Evolutionary conservation across 805 yeast genomes (phyloP).

Genomic region (Pachysolen tannophilus): DNA sequence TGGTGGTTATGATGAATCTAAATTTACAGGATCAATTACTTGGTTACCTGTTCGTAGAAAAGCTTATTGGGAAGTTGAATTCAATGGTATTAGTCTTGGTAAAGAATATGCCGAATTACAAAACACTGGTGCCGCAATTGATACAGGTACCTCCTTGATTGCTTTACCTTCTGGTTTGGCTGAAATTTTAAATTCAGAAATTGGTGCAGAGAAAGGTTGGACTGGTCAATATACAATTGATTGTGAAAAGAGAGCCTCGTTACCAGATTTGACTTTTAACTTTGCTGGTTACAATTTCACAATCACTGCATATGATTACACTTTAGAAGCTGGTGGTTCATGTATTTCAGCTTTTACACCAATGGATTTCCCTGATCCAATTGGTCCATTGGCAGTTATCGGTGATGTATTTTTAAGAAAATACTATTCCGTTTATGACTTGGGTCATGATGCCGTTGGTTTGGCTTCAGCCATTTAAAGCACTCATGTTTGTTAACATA

Average conservation of each 20-base stretch:
- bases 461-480: slow-evolving; percentile 66
- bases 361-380: slow-evolving; percentile 95
- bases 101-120: slow-evolving; percentile 80
- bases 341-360: slow-evolving; percentile 96
- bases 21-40: slow-evolving; percentile 75
- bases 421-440: slow-evolving; percentile 89
- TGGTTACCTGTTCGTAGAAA: slow-evolving; percentile 98
- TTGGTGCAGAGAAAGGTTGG: slow-evolving; percentile 97
- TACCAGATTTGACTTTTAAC: slow-evolving; percentile 90
- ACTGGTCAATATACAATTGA: slow-evolving; percentile 94
- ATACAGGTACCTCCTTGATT: slow-evolving; percentile 95
- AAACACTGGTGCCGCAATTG: slow-evolving; percentile 92
- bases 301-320: slow-evolving; percentile 83
- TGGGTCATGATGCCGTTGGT: slow-evolving; percentile 89
- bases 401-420: slow-evolving; percentile 97
- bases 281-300: slow-evolving; percentile 90
- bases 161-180: slow-evolving; percentile 94
- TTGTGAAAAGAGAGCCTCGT: slow-evolving; percentile 72
- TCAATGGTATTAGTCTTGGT: slow-evolving; percentile 87
- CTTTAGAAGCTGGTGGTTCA: slow-evolving; percentile 87
- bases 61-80: slow-evolving; percentile 98
- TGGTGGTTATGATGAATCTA: slow-evolving; percentile 83
- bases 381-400: slow-evolving; percentile 92
- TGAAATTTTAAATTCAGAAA: slow-evolving; percentile 88
- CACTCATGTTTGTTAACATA: not conserved